phyloP scores from a whole-genome alignment of 78 protist genomes.

The Emiliania huxleyi region DNA sequence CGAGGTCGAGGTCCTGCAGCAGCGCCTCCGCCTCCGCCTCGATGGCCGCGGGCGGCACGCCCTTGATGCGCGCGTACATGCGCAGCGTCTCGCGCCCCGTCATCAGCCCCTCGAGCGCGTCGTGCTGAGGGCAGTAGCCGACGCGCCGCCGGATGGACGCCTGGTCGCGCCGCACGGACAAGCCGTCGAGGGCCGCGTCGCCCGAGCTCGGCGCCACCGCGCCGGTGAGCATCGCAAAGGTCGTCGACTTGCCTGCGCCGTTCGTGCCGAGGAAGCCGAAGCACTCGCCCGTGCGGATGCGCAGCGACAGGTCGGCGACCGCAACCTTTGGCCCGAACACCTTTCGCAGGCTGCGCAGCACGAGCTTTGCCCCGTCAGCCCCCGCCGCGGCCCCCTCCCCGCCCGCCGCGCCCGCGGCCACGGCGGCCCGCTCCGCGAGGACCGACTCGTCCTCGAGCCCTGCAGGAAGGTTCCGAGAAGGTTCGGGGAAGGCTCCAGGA shows the following conservation, averaged over 20 bases:
- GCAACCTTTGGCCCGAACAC: neutral
- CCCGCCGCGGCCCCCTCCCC: neutral
- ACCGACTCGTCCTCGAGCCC: neutral
- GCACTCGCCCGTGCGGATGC: conserved; percentile 2
- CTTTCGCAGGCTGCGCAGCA: neutral
- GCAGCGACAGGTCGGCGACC: neutral
- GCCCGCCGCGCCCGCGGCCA: neutral
- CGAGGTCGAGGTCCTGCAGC: neutral
- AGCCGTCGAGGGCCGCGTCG: neutral
- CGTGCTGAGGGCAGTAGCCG: conserved; percentile 90
- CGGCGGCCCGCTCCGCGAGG: neutral
- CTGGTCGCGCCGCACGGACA: conserved; percentile 17
- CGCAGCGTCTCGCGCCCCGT: conserved; percentile 75
- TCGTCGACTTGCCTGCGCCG: conserved; percentile 80
- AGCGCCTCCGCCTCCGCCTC: neutral
- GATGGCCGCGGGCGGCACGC: conserved; percentile 13
- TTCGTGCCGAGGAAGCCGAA: conserved; percentile 49
- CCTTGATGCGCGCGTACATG: conserved; percentile 73
- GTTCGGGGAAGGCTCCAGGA: too few species aligned
- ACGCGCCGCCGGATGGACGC: conserved; percentile 53
- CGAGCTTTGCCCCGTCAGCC: too few species aligned
- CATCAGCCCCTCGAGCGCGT: conserved; percentile 72
- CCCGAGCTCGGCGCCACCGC: conserved; percentile 72
- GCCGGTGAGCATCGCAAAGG: conserved; percentile 81
- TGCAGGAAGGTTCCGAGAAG: too few species aligned